Base-by-base conservation (phyloP, 345 rosid genomes). In the Diplotaxis tenuifolia region DNA sequence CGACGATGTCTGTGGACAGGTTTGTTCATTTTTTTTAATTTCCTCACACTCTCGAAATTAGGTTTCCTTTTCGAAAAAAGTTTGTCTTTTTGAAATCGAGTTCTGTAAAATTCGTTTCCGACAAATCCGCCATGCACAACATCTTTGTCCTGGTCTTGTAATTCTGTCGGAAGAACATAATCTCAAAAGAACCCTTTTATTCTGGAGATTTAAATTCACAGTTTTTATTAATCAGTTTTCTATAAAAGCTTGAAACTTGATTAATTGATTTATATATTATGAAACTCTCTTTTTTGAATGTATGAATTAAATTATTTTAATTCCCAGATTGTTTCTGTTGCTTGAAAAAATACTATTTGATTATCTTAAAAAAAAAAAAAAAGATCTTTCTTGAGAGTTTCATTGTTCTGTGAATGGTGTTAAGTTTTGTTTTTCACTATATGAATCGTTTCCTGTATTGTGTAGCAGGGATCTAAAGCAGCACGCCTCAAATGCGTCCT, bases 1-100 rank as follows among this genome's bases (percentile, higher is more conserved):
- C 75, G 90, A 81, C 57, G 79, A 89, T 31, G 92, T 90, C 73
- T 90, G 96, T 68, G 96, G 96, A 74, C 77, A 89, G 96, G 97
- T 27, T 22, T 15, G n/a, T n/a, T n/a, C n/a, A n/a, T 28, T 1
- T 15, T 4, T 12, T 3, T 3, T 23, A 1, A 23, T 23, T 23
- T 23, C 3, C 3, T 23, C 3, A 23, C 3, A 1, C 3, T 23
- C 25, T 23, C 3, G 40, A 64, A 40, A 40, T 40, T 36, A 36
- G n/a, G 19, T 19, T 1, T 19, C 14, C 3, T 10, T 9, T 18
- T 8, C 5, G 1, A 11, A 40, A 40, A 57, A 47, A 40, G 50
- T 40, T 70, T 40, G 28, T 36, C 8, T 69, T 40, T 40, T 40
- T 42, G 3, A 47, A 31, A 1, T 11, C 25, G 9, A 21, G 0